These are phyloP conservation scores for Cladosporium oxysporum DNA, from an alignment of 2,329 filamentous ascomycete species.

Conservation along the genomic window DNA sequence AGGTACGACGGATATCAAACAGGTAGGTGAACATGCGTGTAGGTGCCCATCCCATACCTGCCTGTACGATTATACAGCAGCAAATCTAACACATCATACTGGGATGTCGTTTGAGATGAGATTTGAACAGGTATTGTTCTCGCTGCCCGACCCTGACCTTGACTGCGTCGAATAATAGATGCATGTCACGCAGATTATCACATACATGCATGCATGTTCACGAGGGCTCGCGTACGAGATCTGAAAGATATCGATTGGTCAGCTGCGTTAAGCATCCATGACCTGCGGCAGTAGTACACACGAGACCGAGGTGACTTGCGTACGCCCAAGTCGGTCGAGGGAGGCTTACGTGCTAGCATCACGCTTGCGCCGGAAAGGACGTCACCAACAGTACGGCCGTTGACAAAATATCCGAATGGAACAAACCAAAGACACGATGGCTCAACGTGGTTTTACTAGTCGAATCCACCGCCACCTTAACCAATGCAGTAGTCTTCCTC, in stretches of 20 bases:
- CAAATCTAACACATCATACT: background rate
- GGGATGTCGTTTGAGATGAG: too few species aligned
- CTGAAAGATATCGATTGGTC: too few species aligned
- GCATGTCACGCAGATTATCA: too few species aligned
- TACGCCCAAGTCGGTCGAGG: background rate
- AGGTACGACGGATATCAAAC: too few species aligned
- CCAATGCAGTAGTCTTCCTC: background rate
- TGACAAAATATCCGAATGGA: background rate
- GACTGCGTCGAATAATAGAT: background rate
- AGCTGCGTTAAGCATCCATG: background rate
- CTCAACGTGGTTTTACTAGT: background rate
- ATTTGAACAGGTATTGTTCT: too few species aligned
- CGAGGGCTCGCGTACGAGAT: too few species aligned
- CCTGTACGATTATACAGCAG: too few species aligned
- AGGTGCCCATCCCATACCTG: too few species aligned
- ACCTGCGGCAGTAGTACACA: background rate
- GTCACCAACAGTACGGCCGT: background rate
- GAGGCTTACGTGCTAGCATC: background rate
- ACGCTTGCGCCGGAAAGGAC: background rate
- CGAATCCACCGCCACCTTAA: background rate
- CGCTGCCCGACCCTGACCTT: background rate
- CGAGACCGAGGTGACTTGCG: too few species aligned
- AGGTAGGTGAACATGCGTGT: too few species aligned
- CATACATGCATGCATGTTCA: too few species aligned
- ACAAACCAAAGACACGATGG: background rate